phyloP scores from a whole-genome alignment of 192 early-diverging fungal species.

The Backusella australiensis region DNA sequence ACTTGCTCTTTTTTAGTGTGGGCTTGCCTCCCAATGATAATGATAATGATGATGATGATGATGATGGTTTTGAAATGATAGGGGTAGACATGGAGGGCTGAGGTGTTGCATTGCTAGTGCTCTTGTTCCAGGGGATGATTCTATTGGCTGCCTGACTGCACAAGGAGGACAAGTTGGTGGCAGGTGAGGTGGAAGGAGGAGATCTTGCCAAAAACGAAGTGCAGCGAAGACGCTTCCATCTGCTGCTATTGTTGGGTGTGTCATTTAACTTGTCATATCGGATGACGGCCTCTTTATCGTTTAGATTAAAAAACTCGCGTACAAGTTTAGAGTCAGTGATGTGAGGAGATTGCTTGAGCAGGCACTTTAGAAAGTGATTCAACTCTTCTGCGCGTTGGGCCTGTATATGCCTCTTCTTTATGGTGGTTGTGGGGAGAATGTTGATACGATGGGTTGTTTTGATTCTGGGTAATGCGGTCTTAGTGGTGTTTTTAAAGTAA shows the following conservation, averaged over 20 bases:
- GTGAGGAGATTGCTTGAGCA: conserved; percentile 16
- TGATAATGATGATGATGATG: not conserved
- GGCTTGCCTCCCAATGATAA: not conserved
- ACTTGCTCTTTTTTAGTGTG: conserved; percentile 3
- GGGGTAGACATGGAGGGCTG: conserved; percentile 12
- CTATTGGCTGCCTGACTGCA: conserved; percentile 29
- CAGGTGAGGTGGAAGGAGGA: not conserved
- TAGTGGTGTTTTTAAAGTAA: not conserved
- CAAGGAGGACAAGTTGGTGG: conserved; percentile 15
- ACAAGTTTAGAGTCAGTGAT: conserved; percentile 25
- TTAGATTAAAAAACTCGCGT: conserved; percentile 30
- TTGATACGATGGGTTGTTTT: conserved; percentile 17
- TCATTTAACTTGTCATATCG: conserved; percentile 3
- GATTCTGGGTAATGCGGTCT: conserved; percentile 13
- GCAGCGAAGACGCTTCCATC: conserved; percentile 19
- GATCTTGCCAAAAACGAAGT: conserved; percentile 13
- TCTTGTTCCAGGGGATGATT: conserved; percentile 12
- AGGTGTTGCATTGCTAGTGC: not conserved
- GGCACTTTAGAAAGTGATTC: conserved; percentile 22
- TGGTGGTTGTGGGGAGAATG: conserved; percentile 3
- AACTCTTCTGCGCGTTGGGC: conserved; percentile 27
- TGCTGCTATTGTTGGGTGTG: not conserved
- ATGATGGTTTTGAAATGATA: conserved; percentile 1
- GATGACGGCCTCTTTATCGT: conserved; percentile 17
- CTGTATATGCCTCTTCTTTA: conserved; percentile 9